Base-by-base conservation (phyloP, 495 filamentous ascomycete species). In the Penicillium cinerascens region DNA sequence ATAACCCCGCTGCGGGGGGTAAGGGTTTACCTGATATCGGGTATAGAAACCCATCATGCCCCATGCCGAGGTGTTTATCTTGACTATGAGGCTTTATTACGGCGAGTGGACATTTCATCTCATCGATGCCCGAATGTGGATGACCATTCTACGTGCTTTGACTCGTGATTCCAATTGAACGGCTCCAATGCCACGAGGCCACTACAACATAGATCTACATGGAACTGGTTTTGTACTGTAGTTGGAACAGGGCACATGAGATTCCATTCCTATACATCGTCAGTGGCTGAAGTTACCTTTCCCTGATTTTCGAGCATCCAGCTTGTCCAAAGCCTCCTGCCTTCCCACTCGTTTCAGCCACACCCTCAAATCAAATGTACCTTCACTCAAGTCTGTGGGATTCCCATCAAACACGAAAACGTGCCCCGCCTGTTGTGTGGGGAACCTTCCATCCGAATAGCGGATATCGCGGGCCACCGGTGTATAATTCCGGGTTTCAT, bases 361-460 rank as follows among this genome's bases (percentile, higher is more conserved):
- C 25, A 39, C 22, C 25, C 40, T 42, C 38, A 67, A 35, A 46
- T 66, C 53, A 60, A 73, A 70, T n/a, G 0, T 15, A 0, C 64
- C 66, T 0, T 66, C 64, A 37, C 52, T 66, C 10, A 69, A 16
- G 22, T 69, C 61, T 3, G 45, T 45, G 17, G 10, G 2, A 49
- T 66, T 53, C 6, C 68, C 69, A 35, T 56, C 63, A 56, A 71
- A 71, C 35, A 56, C 52, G 42, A 72, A 69, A 1, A 46, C 38
- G 42, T 54, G 43, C 22, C 69, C 67, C 15, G 58, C 17, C 3
- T 58, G 54, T 9, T 59, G 21, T 6, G 4, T 23, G 0, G 55
- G 54, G 18, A 48, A 49, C n/a, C 54, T 18, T 11, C 48, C 47
- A 50, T 70, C 66, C 15, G 33, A 45, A 51, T 56, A 69, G 2